A percentile compares a stretch with the other conserved stretches of the same genome.
phyloP scores from a whole-genome alignment of 345 rosid genomes.

The Ceriops tagal region DNA sequence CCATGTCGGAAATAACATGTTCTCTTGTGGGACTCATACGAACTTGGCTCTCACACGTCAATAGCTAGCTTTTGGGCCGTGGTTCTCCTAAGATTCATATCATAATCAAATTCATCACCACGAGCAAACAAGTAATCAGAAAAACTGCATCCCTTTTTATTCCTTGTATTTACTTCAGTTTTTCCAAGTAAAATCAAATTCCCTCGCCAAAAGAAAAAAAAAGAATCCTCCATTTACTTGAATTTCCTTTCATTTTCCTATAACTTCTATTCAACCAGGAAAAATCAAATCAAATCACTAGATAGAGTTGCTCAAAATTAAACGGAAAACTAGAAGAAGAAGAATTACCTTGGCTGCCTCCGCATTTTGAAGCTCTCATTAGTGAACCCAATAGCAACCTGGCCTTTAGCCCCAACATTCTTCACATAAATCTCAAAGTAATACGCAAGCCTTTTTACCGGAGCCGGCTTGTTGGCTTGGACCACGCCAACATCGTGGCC shows the following conservation, averaged over 20 bases:
- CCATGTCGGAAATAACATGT: no score
- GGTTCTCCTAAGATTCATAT: no score
- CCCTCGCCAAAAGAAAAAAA: background rate
- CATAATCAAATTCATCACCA: no score
- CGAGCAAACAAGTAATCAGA: no score
- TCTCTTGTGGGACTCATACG: no score
- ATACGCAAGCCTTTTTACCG: conserved; percentile 63
- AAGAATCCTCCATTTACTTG: background rate
- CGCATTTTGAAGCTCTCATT: conserved; percentile 73
- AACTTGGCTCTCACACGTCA: no score
- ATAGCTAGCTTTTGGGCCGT: no score
- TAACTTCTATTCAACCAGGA: no score
- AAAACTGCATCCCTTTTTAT: no score
- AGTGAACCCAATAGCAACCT: conserved; percentile 85
- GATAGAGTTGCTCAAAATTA: background rate
- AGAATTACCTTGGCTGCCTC: conserved; percentile 74
- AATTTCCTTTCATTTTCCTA: background rate
- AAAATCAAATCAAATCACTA: background rate
- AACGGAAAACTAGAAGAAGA: background rate
- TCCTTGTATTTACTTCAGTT: background rate
- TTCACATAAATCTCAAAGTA: conserved; percentile 89
- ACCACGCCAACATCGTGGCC: conserved; percentile 87
- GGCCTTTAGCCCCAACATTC: conserved; percentile 71
- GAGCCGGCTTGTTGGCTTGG: conserved; percentile 81
- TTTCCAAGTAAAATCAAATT: background rate